Evolutionary conservation across 768 basidiomycete species (phyloP).

Genomic region (Agrocybe praecox): DNA sequence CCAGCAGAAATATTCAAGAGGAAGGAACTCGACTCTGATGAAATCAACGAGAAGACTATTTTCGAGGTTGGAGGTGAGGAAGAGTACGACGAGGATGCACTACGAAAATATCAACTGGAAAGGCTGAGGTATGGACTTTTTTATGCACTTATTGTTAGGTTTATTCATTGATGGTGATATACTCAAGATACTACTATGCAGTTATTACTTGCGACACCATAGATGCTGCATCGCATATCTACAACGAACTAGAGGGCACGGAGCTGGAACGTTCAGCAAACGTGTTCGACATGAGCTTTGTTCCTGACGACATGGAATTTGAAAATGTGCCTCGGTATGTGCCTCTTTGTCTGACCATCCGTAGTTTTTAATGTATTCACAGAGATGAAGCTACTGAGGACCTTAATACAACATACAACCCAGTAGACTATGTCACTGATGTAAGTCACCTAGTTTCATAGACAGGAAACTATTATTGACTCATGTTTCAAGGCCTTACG

Average conservation of each 20-base stretch:
- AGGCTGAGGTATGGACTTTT: constrained; percentile 69
- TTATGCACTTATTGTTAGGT: not conserved
- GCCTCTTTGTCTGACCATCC: not conserved
- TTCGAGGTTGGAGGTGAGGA: constrained; percentile 69
- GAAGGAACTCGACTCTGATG: constrained; percentile 45
- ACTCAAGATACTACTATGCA: constrained; percentile 89
- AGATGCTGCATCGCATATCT: constrained; percentile 77
- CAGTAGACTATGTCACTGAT: constrained; percentile 90
- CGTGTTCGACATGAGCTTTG: constrained; percentile 92
- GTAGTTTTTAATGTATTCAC: not conserved
- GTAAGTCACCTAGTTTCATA: constrained; percentile 45
- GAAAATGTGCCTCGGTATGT: constrained; percentile 73
- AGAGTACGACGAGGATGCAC: constrained; percentile 85
- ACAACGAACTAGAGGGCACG: constrained; percentile 87
- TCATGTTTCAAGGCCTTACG: constrained; percentile 75
- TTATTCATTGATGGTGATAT: not conserved
- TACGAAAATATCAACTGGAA: constrained; percentile 92
- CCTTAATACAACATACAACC: constrained; percentile 59
- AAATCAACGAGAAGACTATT: constrained; percentile 65
- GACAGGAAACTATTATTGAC: not conserved
- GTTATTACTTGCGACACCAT: constrained; percentile 85
- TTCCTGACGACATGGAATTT: constrained; percentile 88
- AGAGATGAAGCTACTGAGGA: constrained; percentile 88
- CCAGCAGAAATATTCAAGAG: constrained; percentile 82
- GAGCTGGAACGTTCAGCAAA: constrained; percentile 98